Evolutionary conservation across 352 stramenopile genomes (phyloP), one percentile per base, ranked within the genome.

Genomic region (Globisporangium takayamanum): DNA sequence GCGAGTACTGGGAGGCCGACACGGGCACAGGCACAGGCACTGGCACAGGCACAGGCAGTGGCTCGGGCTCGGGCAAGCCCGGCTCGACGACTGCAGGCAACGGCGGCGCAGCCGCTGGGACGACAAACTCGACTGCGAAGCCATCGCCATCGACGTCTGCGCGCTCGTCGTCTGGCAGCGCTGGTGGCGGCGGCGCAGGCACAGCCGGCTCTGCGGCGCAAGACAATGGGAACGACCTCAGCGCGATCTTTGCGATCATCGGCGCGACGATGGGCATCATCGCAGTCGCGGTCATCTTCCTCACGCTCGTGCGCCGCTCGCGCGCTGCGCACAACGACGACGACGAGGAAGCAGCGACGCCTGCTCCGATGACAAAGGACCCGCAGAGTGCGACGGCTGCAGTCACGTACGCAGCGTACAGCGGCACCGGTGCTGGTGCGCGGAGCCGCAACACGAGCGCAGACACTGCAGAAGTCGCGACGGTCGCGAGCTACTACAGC

Each of bases 251-350:
- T 37, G 80, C 72, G 14, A 90, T 90, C 53, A 85, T 90, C 42
- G 80, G 80, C 14, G 80, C 78, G 15, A 78, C 80, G 2, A 90
- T 90, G 42, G 80, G 80, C 49, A 78, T 90, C n/a, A 88, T 90
- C 61, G 80, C 80, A 12, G 80, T 90, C 11, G 80, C 74, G 18
- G 72, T 90, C 3, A 90, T 90, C 47, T 90, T 90, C 64, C 66
- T 90, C 46, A 85, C 77, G 44, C 75, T 90, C 22, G 80, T 90
- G 59, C 80, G 80, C 49, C 80, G 80, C 47, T 90, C 80, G 39
- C 80, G 77, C n/a, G 70, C 76, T 1, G 70, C 76, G 16, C 53
- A 55, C 18, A 76, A 88, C 2, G 80, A 89, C 20, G 80, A 89
- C 6, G 76, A 88, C 2, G 76, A 87, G 18, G 69, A 79, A n/a